Evolutionary conservation across 2,329 filamentous ascomycete species (phyloP), one percentile per base, ranked within the genome.

Genomic region (Zasmidium angulare): DNA sequence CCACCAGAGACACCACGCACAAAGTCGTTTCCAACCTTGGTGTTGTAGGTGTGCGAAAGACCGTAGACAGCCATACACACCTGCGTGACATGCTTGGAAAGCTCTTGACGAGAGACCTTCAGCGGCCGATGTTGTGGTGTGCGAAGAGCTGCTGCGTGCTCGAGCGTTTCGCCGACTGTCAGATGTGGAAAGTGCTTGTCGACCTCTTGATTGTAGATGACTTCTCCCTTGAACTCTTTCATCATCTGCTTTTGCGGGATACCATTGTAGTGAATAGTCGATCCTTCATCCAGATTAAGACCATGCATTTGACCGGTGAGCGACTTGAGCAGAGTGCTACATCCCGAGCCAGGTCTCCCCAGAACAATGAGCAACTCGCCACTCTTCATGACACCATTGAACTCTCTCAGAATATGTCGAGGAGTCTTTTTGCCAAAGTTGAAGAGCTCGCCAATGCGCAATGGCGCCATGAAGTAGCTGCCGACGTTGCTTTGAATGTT

Each of bases 401-500:
- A 85, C 55, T 80, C 75, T 47, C 76, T 77, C 21, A 86, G 66
- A 59, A 86, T 86, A 1, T 81, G 79, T 65, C 84, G 86, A 62
- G 81, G 80, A 0, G 78, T 73, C 19, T 78, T 75, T 47, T 78
- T 78, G 21, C 71, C 70, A 47, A 75, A 71, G 56, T 78, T 81
- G 52, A 89, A 77, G 46, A 82, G 75, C 58, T 89, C 83, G 0
- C 81, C 78, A 0, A 84, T 69, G 1, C 84, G 79, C 21, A 89
- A 74, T 0, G 86, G 88, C 0, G 82, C 78, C 60, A 82, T 72
- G 21, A 89, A 70, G 7, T 85, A 74, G 1, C 85, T 86, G 1
- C 78, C 80, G 2, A 91, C 86, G 1, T 84, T 90, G 56, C 86
- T 79, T 69, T 92, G 89, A 1, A 90, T 77, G 63, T 90, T 86